Percentiles rank a stretch among this genome's conserved stretches.
Conservation (phyloP, 2,329 filamentous ascomycete genomes). For the Talaromyces sp. region DNA sequence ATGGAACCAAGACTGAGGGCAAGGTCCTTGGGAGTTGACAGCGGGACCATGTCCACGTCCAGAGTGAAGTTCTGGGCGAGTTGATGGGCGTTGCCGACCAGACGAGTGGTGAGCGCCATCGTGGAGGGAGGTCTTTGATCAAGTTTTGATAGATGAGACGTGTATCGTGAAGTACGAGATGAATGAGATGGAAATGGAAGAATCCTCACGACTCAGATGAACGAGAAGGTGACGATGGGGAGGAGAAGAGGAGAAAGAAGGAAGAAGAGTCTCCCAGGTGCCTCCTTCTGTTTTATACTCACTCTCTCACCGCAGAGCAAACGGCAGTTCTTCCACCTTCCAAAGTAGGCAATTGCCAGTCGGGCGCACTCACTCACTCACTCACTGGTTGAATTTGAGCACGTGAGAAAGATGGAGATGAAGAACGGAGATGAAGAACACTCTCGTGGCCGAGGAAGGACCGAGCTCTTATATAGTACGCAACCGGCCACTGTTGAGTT, state of each 20-base stretch:
- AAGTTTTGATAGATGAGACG: not conserved
- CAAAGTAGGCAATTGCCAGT: no score
- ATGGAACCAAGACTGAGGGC: not conserved
- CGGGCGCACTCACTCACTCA: no score
- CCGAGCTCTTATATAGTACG: no score
- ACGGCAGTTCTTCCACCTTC: not conserved
- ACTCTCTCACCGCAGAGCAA: no score
- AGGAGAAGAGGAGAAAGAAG: not conserved
- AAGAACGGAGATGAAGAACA: no score
- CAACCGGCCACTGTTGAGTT: no score
- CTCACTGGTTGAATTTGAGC: no score
- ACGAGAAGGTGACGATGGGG: not conserved
- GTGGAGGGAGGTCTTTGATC: not conserved
- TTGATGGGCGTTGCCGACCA: not conserved
- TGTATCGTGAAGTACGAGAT: not conserved
- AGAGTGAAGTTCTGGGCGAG: not conserved
- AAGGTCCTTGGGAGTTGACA: not conserved
- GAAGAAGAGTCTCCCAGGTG: not conserved
- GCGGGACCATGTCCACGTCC: not conserved
- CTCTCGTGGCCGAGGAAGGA: no score
- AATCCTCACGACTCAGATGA: not conserved
- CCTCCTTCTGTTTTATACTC: not conserved
- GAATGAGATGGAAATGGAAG: not conserved
- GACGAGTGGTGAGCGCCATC: not conserved
- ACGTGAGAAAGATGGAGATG: no score